Percentiles rank a stretch among this genome's conserved stretches.
Evolutionary conservation across 805 yeast species (phyloP).

Genomic region (Kuraishia piskuri): DNA sequence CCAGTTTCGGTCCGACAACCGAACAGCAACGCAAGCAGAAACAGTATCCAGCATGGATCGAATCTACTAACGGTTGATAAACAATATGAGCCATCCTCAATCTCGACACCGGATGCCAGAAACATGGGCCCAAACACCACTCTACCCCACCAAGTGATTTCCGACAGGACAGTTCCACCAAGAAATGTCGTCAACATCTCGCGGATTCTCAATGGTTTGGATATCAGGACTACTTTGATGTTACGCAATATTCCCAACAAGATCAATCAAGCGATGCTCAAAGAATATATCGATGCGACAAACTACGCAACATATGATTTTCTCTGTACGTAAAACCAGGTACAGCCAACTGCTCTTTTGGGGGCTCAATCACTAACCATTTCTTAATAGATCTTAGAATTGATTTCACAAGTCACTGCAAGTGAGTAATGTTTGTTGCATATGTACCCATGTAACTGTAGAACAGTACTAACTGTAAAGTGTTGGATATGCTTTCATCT

Average conservation of each 20-base stretch:
- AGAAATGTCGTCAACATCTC: conserved; percentile 29
- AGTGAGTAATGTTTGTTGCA: conserved; percentile 14
- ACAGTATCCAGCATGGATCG: too few species aligned
- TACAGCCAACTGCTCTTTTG: too few species aligned
- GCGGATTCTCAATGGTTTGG: conserved; percentile 31
- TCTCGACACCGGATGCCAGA: not conserved
- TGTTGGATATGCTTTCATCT: conserved; percentile 48
- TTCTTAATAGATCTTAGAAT: conserved; percentile 31
- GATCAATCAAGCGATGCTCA: conserved; percentile 34
- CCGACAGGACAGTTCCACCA: not conserved
- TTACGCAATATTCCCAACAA: conserved; percentile 47
- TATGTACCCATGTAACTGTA: not conserved
- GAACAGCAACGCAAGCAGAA: too few species aligned
- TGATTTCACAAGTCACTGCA: conserved; percentile 43
- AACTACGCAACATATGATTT: conserved; percentile 28
- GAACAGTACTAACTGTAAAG: conserved; percentile 5
- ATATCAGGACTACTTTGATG: conserved; percentile 41
- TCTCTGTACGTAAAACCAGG: conserved; percentile 25
- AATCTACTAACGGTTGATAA: too few species aligned
- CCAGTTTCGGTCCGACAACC: too few species aligned
- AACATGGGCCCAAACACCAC: not conserved
- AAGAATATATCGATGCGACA: conserved; percentile 36
- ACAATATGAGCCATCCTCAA: not conserved
- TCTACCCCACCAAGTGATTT: not conserved
- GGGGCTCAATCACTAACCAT: not conserved